These are phyloP conservation scores for Lycium barbarum DNA, from an alignment of 257 asterid species.

Conservation along the genomic window DNA sequence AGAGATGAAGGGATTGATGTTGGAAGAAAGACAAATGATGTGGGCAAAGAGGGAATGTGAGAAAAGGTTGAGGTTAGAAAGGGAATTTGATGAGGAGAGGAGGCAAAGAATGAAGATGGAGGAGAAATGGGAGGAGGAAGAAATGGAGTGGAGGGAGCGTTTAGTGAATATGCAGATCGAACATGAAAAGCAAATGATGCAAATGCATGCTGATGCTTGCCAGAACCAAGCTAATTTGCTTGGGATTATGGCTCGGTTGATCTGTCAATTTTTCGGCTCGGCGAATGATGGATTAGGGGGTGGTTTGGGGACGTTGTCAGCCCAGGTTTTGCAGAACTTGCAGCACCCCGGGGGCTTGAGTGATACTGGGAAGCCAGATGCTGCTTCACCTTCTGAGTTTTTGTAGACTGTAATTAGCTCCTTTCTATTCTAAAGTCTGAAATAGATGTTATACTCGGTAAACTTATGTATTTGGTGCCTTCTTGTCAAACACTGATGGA, in stretches of 20 bases:
- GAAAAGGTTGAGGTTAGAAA: slow-evolving; percentile 62
- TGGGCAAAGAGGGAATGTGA: slow-evolving; percentile 68
- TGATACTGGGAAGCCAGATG: slow-evolving; percentile 69
- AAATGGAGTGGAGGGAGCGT: slow-evolving; percentile 91
- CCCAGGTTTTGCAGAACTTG: slow-evolving; percentile 83
- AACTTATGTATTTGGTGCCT: background rate
- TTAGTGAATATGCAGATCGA: slow-evolving; percentile 80
- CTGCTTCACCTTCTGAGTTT: slow-evolving; percentile 74
- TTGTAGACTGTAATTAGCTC: slow-evolving; percentile 52
- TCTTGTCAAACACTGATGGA: slow-evolving; percentile 36
- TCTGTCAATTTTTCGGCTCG: slow-evolving; percentile 84
- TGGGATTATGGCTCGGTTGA: slow-evolving; percentile 66
- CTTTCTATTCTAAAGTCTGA: background rate
- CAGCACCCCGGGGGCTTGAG: slow-evolving; percentile 77
- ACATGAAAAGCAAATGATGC: slow-evolving; percentile 95
- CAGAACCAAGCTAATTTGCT: slow-evolving; percentile 88
- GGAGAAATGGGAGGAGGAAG: slow-evolving; percentile 89
- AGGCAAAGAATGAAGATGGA: slow-evolving; percentile 70
- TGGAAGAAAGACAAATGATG: slow-evolving; percentile 61
- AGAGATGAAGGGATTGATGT: slow-evolving; percentile 51
- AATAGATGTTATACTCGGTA: background rate
- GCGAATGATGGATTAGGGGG: slow-evolving; percentile 68
- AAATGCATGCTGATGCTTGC: slow-evolving; percentile 87
- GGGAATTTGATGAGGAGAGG: slow-evolving; percentile 71
- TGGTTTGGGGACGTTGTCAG: slow-evolving; percentile 64